Evolutionary conservation across 345 rosid genomes (phyloP).

Genomic region (Eucalyptus polyanthemos): DNA sequence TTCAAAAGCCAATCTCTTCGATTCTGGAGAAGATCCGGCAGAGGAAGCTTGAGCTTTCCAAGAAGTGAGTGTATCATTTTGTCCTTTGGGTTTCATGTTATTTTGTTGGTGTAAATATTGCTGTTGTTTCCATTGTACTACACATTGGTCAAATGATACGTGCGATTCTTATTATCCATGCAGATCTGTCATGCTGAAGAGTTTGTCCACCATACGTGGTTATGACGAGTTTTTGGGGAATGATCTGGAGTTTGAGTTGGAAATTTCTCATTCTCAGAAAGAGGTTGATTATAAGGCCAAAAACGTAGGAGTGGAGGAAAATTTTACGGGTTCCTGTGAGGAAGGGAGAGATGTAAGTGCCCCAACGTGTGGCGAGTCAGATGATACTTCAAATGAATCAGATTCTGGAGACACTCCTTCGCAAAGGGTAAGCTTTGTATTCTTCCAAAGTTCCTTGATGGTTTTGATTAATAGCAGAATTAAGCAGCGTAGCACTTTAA

Average conservation of each 20-base stretch:
- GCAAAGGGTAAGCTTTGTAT: constrained; percentile 8
- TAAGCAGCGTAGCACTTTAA: not conserved
- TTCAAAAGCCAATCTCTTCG: constrained; percentile 68
- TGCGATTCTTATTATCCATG: not conserved
- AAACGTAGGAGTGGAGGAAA: constrained; percentile 2
- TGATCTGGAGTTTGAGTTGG: constrained; percentile 6
- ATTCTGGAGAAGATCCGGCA: constrained; percentile 73
- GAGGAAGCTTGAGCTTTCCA: constrained; percentile 68
- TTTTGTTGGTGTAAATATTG: not conserved
- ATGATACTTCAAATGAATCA: constrained; percentile 6
- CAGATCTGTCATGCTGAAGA: constrained; percentile 25
- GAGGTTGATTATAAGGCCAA: not conserved
- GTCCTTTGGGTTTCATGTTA: not conserved
- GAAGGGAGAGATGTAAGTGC: constrained; percentile 2
- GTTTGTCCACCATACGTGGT: constrained; percentile 1
- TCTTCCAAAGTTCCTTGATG: not conserved
- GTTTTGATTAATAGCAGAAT: not conserved
- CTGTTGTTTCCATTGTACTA: not conserved
- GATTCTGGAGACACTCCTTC: constrained; percentile 6
- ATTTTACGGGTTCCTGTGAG: not conserved
- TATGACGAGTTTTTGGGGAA: not conserved
- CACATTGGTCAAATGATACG: not conserved
- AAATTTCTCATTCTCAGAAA: constrained; percentile 5
- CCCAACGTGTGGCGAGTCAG: constrained; percentile 4
- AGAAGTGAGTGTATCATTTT: constrained; percentile 33